Conservation (phyloP, 202 grass and related monocot genomes). For the Schoenoplectus triqueter region DNA sequence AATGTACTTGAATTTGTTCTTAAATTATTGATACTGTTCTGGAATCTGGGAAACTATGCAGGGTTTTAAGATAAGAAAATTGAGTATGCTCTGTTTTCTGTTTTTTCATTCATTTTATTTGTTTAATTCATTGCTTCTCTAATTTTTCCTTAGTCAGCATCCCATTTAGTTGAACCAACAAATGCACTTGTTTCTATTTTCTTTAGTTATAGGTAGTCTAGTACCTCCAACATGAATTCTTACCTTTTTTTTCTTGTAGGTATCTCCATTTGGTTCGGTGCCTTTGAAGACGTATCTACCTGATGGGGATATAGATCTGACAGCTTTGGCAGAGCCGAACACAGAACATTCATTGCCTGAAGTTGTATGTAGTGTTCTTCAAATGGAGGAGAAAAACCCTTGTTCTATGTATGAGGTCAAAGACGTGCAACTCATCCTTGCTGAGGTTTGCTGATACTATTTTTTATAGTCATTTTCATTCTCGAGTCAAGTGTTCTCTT, state of each 20-base stretch:
- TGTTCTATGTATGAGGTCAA: slow-evolving; percentile 75
- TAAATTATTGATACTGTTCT: slow-evolving; percentile 21
- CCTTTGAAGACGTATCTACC: slow-evolving; percentile 95
- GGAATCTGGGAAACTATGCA: not conserved
- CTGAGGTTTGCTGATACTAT: slow-evolving; percentile 58
- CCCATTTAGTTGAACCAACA: not conserved
- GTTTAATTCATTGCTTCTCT: not conserved
- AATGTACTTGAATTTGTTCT: slow-evolving; percentile 19
- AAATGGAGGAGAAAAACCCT: slow-evolving; percentile 59
- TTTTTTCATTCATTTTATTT: not conserved
- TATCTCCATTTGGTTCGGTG: slow-evolving; percentile 84
- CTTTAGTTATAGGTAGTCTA: not conserved
- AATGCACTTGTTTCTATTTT: not conserved
- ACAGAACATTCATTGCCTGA: slow-evolving; percentile 68
- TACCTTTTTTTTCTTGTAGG: slow-evolving; percentile 44
- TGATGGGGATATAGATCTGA: slow-evolving; percentile 93
- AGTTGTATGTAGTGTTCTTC: slow-evolving; percentile 55
- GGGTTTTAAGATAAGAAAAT: not conserved
- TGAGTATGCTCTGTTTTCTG: not conserved
- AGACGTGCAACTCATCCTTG: slow-evolving; percentile 79
- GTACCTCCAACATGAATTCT: slow-evolving; percentile 29
- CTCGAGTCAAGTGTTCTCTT: not conserved
- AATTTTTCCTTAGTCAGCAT: not conserved
- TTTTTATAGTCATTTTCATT: slow-evolving; percentile 20
- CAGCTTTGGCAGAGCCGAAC: slow-evolving; percentile 44